Base-by-base conservation (phyloP, 2,329 filamentous ascomycete species). In the Fusarium illudens region DNA sequence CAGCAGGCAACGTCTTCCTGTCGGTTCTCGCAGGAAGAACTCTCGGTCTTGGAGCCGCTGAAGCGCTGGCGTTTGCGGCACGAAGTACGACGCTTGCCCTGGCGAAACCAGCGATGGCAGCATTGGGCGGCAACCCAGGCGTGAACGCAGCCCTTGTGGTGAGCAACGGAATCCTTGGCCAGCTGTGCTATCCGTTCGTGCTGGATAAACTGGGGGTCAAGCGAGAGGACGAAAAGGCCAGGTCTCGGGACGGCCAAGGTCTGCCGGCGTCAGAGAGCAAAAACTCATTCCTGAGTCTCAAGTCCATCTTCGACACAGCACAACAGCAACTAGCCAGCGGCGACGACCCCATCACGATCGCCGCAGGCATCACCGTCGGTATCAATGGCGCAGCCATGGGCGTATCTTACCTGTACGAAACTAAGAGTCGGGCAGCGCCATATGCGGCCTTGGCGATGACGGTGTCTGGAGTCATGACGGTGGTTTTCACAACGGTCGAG, bases 371-470 rank as follows among this genome's bases (percentile, higher is more conserved):
- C 33, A 80, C 84, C 0, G 80, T 87, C 50, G 86, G 86, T 4
- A 83, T 88, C 77, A 89, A 88, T 65, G 85, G 85, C 1, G 86
- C 86, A 0, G 86, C 86, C 4, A 87, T 89, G 85, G 86, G 86
- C 3, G 86, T 86, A 0, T 81, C 86, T 0, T 85, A 86, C 62
- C 78, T 88, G 13, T 87, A 88, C 58, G 85, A 87, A 73, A 81
- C 80, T 8, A 79, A 79, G 55, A 86, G 83, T 65, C 80, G 79
- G 1, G 84, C 86, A 4, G 84, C 85, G 3, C 85, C 86, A 1
- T 87, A 87, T 67, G 84, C 86, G 3, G 84, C 84, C 2, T 75
- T 89, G 15, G 81, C 85, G 2, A 88, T 88, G 86, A 86, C 85
- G 7, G 77, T 85, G 6, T 85, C 87, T 68, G 86, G 86, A 0